Evolutionary conservation across 495 filamentous ascomycete species (phyloP).

Genomic region (Sphaerosporella brunnea): DNA sequence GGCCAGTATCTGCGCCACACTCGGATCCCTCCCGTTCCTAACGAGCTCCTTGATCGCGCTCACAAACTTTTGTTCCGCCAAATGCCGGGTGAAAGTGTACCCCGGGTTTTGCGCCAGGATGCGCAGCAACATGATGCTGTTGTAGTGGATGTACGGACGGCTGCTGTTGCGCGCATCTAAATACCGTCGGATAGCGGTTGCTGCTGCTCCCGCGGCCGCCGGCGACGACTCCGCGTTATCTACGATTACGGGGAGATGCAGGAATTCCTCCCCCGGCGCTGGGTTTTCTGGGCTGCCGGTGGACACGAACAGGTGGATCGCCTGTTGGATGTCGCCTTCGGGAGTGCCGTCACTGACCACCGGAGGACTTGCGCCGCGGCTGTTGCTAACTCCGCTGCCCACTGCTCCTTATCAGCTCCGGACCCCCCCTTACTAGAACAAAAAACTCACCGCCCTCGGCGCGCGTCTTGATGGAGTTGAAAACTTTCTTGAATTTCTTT

Average conservation of each 20-base stretch:
- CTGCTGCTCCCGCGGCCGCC: conserved; percentile 59
- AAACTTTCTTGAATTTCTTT: conserved; percentile 6
- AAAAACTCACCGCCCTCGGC: not conserved
- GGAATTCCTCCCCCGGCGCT: conserved; percentile 56
- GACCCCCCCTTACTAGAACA: not conserved
- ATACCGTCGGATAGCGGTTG: conserved; percentile 61
- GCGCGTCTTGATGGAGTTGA: conserved; percentile 3
- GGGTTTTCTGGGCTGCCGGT: conserved; percentile 43
- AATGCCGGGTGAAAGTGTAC: conserved; percentile 64
- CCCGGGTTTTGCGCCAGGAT: conserved; percentile 90
- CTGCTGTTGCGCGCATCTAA: conserved; percentile 30
- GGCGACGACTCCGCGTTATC: conserved; percentile 87
- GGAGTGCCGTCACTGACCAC: not conserved
- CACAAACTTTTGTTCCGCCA: conserved; percentile 61
- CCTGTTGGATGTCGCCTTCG: not conserved
- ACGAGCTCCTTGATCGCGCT: conserved; percentile 58
- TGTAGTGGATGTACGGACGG: conserved; percentile 26
- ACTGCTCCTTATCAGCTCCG: not conserved
- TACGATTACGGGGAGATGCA: conserved; percentile 87
- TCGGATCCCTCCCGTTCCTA: conserved; percentile 48
- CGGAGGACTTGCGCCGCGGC: not conserved
- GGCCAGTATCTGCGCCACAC: conserved; percentile 65
- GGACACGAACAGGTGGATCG: conserved; percentile 50
- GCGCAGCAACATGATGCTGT: conserved; percentile 86
- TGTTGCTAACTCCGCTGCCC: not conserved